Conservation (phyloP, 306 rosid species). For the Lagenaria siceraria region DNA sequence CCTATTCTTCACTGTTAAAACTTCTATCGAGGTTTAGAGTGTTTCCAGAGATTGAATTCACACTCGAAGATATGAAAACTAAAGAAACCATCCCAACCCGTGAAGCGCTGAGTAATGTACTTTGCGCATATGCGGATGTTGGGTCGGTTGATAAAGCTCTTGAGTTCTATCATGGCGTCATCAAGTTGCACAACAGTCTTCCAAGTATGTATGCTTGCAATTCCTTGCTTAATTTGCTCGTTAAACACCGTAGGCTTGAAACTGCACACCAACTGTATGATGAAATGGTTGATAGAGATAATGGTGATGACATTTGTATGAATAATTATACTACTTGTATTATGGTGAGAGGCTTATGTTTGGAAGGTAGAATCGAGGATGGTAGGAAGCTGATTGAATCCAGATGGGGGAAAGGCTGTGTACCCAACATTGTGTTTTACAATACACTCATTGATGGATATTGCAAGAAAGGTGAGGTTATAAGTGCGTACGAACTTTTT, state of each 20-base stretch:
- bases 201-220: constrained; percentile 42
- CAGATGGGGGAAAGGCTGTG: constrained; percentile 61
- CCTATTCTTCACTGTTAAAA: constrained; percentile 54
- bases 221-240: constrained; percentile 38
- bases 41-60: constrained; percentile 40
- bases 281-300: constrained; percentile 39
- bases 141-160: constrained; percentile 50
- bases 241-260: constrained; percentile 27
- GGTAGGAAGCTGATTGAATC: constrained; percentile 45
- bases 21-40: constrained; percentile 45
- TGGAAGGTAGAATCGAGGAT: constrained; percentile 45
- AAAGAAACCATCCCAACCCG: constrained; percentile 29
- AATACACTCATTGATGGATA: constrained; percentile 58
- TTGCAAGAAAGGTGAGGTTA: constrained; percentile 52
- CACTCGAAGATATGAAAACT: constrained; percentile 29
- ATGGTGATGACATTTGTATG: constrained; percentile 7
- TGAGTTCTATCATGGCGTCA: constrained; percentile 19
- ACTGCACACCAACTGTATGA: constrained; percentile 49
- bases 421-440: constrained; percentile 63
- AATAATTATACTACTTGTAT: constrained; percentile 70
- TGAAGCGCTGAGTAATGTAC: constrained; percentile 37
- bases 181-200: constrained; percentile 27
- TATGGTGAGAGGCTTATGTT: constrained; percentile 53
- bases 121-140: constrained; percentile 39
- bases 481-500: constrained; percentile 33